phyloP scores from a whole-genome alignment of 2,329 filamentous ascomycete species.

The Alternaria sp. region DNA sequence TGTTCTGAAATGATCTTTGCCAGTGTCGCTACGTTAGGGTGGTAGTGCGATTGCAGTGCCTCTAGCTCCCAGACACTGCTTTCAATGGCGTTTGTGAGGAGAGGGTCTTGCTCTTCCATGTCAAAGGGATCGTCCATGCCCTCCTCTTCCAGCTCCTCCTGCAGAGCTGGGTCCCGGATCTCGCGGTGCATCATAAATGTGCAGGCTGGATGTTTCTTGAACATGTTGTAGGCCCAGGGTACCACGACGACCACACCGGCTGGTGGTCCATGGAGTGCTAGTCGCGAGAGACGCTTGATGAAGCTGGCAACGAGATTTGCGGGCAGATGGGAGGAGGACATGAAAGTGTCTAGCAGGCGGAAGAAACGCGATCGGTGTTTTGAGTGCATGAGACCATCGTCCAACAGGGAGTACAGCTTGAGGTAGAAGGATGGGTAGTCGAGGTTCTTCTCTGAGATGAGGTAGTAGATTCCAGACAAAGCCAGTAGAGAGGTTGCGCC shows the following conservation, averaged over 20 bases:
- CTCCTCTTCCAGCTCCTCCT: conserved; percentile 66
- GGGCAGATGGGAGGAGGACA: conserved; percentile 90
- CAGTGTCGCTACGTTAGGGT: conserved; percentile 94
- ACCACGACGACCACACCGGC: conserved; percentile 87
- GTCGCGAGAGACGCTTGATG: conserved; percentile 87
- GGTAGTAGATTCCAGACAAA: conserved; percentile 90
- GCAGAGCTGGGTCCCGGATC: conserved; percentile 65
- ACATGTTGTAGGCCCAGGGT: conserved; percentile 94
- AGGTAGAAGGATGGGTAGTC: conserved; percentile 95
- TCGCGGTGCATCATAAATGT: conserved; percentile 96
- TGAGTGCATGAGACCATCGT: conserved; percentile 86
- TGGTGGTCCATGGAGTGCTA: conserved; percentile 88
- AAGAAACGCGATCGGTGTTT: conserved; percentile 95
- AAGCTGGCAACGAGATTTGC: conserved; percentile 92
- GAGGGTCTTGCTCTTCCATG: conserved; percentile 78
- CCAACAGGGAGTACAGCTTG: conserved; percentile 92
- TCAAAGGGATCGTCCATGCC: conserved; percentile 80
- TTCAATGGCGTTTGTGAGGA: conserved; percentile 85
- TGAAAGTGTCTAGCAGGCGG: conserved; percentile 87
- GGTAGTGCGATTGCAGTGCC: conserved; percentile 89
- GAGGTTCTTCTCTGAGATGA: conserved; percentile 91
- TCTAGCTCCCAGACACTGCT: conserved; percentile 96
- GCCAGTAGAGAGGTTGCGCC: conserved; percentile 88
- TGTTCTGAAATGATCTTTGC: conserved; percentile 94
- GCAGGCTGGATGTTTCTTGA: conserved; percentile 87